Percentiles rank a stretch among this genome's conserved stretches.
These are phyloP conservation scores for Trichoderma brevicompactum DNA, from an alignment of 2,329 filamentous ascomycete species.

Conservation along the genomic window DNA sequence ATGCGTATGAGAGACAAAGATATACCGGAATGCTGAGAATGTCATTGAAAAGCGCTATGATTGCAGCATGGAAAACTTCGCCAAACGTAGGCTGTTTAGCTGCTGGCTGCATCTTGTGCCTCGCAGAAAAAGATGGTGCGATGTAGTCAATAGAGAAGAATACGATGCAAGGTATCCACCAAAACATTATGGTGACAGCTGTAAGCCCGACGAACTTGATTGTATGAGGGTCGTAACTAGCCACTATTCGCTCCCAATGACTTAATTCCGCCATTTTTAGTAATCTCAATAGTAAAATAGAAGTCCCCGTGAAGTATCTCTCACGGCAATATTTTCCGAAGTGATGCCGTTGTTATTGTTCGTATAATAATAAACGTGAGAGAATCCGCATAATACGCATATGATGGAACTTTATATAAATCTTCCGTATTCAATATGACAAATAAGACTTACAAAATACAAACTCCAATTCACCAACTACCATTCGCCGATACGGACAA, in stretches of 20 bases:
- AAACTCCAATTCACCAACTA: too few relatives aligned
- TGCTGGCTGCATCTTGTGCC: slow-evolving; percentile 59
- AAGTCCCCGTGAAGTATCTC: not conserved
- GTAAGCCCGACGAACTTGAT: slow-evolving; percentile 50
- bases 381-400: too few relatives aligned
- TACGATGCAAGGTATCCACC: slow-evolving; percentile 50
- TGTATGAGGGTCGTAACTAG: slow-evolving; percentile 36
- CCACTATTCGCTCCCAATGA: slow-evolving; percentile 35
- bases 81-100: slow-evolving; percentile 54
- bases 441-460: too few relatives aligned
- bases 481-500: too few relatives aligned
- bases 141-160: slow-evolving; percentile 50
- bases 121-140: slow-evolving; percentile 51
- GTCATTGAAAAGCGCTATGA: not conserved
- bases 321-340: too few relatives aligned
- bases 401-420: too few relatives aligned
- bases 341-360: too few relatives aligned
- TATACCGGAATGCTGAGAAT: not conserved
- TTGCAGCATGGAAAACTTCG: slow-evolving; percentile 37
- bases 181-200: slow-evolving; percentile 49
- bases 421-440: too few relatives aligned
- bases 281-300: not conserved
- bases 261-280: not conserved
- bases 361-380: too few relatives aligned
- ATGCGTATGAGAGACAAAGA: not conserved